Conservation (phyloP, 169 alveolate genomes). For the Plasmodium gaboni region DNA sequence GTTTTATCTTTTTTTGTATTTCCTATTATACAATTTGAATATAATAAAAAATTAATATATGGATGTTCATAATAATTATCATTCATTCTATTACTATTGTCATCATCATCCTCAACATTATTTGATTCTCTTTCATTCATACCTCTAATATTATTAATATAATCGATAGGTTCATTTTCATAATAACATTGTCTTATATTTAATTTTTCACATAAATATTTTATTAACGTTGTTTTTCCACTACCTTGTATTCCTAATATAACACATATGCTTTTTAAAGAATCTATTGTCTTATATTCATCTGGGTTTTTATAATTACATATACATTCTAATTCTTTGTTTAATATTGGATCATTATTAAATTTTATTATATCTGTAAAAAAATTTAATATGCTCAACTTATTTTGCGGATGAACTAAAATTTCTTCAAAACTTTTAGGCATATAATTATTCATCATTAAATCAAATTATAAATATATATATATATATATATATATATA, state of each 20-base stretch:
- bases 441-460: slow-evolving; percentile 55
- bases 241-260: slow-evolving; percentile 72
- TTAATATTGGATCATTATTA: slow-evolving; percentile 73
- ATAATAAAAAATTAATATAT: slow-evolving; percentile 41
- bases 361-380: slow-evolving; percentile 59
- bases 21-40: slow-evolving; percentile 58
- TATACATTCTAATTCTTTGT: slow-evolving; percentile 33
- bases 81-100: slow-evolving; percentile 2
- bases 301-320: slow-evolving; percentile 12
- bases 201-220: slow-evolving; percentile 68
- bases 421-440: slow-evolving; percentile 73
- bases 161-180: slow-evolving; percentile 54
- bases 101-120: slow-evolving; percentile 9
- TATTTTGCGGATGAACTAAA: slow-evolving; percentile 43
- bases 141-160: slow-evolving; percentile 18
- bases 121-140: slow-evolving; percentile 17
- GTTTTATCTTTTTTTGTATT: slow-evolving; percentile 30
- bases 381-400: slow-evolving; percentile 44
- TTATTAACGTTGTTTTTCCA: slow-evolving; percentile 71
- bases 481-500: too few species aligned
- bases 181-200: slow-evolving; percentile 65
- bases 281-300: slow-evolving; percentile 1
- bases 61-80: slow-evolving; percentile 62
- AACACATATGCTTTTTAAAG: slow-evolving; percentile 51
- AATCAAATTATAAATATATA: too few species aligned